A percentile compares a stretch with the other conserved stretches of the same genome.
Evolutionary conservation across 202 grass and related monocot genomes (phyloP).

Genomic region (Carex arenaria): DNA sequence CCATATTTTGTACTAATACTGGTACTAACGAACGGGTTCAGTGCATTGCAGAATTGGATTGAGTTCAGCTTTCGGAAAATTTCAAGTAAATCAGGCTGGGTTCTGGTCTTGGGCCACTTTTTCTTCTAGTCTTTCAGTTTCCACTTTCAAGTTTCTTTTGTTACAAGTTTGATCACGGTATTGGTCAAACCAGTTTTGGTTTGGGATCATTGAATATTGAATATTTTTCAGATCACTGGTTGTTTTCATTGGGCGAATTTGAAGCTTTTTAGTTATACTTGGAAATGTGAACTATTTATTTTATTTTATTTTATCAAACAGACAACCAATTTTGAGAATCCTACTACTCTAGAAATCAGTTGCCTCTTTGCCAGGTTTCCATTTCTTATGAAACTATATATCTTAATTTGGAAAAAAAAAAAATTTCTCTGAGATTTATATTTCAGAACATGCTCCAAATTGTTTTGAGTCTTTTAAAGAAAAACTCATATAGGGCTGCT

Average conservation of each 20-base stretch:
- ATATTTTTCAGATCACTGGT: no score
- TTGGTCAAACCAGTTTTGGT: background rate
- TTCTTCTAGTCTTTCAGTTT: background rate
- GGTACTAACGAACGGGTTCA: background rate
- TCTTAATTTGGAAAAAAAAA: background rate
- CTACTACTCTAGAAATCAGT: background rate
- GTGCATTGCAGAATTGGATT: background rate
- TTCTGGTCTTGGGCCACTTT: background rate
- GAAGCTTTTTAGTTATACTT: background rate
- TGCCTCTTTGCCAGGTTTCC: background rate
- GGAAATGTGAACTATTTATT: background rate
- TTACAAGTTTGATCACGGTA: background rate
- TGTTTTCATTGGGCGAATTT: background rate
- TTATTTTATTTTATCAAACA: background rate
- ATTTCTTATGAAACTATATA: background rate
- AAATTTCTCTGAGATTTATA: background rate
- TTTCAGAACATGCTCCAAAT: background rate
- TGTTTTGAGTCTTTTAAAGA: background rate
- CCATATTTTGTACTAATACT: no score
- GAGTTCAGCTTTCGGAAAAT: background rate
- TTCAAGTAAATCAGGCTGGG: background rate
- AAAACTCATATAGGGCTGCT: background rate
- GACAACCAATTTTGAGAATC: background rate
- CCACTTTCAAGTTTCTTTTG: background rate
- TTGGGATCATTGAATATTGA: background rate